phyloP scores from a whole-genome alignment of 345 rosid species.

The Eucalyptus erythrocorys region DNA sequence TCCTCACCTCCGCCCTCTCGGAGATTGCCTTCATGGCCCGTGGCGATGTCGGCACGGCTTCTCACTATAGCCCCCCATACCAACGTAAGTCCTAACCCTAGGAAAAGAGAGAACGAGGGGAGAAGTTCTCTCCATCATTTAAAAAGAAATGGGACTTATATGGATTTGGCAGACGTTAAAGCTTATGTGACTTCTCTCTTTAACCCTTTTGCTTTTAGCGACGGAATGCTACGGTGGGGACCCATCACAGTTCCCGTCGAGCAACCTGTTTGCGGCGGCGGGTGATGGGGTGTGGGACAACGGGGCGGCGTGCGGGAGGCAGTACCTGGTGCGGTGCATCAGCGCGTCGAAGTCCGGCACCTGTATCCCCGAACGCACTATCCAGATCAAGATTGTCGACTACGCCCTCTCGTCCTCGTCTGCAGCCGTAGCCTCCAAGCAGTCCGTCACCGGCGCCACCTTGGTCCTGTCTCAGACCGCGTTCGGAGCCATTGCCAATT shows the following conservation, averaged over 20 bases:
- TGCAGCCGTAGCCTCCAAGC: not conserved
- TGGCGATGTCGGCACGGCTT: constrained; percentile 42
- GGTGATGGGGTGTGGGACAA: constrained; percentile 70
- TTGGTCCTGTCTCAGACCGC: constrained; percentile 40
- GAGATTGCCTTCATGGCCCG: not conserved
- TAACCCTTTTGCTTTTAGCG: constrained; percentile 5
- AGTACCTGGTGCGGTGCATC: constrained; percentile 47
- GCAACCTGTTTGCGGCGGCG: constrained; percentile 51
- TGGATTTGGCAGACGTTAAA: not conserved
- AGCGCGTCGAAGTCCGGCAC: constrained; percentile 22
- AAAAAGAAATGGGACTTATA: not conserved
- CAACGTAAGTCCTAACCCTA: constrained; percentile 20
- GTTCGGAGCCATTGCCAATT: constrained; percentile 22
- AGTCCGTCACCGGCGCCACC: constrained; percentile 17
- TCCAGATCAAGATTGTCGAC: constrained; percentile 44
- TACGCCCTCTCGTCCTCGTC: constrained; percentile 3
- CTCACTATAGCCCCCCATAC: constrained; percentile 32
- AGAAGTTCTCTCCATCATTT: not conserved
- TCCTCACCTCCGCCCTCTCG: not conserved
- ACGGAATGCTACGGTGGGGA: constrained; percentile 27
- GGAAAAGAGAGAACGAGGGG: not conserved
- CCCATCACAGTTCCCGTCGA: constrained; percentile 37
- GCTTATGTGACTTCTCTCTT: not conserved
- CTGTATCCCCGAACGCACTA: constrained; percentile 18
- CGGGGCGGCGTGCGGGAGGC: constrained; percentile 56